Evolutionary conservation across 352 stramenopile species (phyloP), one percentile per base, ranked within the genome.

Genomic region (Blastocystis sp.): DNA sequence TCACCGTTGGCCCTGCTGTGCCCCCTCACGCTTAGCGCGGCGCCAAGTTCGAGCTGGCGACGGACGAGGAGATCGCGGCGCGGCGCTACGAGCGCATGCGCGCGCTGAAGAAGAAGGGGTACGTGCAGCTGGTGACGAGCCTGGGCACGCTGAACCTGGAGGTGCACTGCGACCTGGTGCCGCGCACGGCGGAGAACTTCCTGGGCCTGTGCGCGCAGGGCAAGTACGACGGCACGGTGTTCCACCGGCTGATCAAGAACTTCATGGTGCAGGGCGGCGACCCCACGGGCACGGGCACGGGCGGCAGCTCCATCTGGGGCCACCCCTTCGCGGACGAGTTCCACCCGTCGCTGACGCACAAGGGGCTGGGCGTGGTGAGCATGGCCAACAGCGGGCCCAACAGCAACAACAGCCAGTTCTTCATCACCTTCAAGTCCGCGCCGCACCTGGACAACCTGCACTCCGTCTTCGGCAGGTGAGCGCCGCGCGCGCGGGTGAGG

Each of bases 401-500:
- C 34, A 98, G 95, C 1, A 98, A 98, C 90, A 93, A 93, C 42
- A 95, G 94, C n/a, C 97, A 99, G 92, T 99, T 99, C 91, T 99
- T 98, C 90, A 96, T 99, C 87, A 98, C 96, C 1, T 98, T 98
- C 90, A 95, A 97, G 89, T 92, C 92, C 9, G 97, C 93, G 77
- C 80, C 91, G n/a, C 95, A 98, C 91, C 91, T 99, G n/a, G 95
- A 99, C 92, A 97, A 97, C 89, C 98, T 98, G 76, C 97, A 99
- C 91, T 93, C 93, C 7, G 94, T 99, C 0, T 99, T 99, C 94
- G 97, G 92, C 2, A 91, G 91, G 64, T 80, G n/a, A 1, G 59
- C 11, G 28, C 17, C 21, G 38, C 6, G 3, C 21, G 4, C 1
- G 24, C 14, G 21, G n/a, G 52, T 68, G 24, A 63, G 6, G 7